Evolutionary conservation across 768 basidiomycete genomes (phyloP), one percentile per base, ranked within the genome.

Genomic region (Amanita polypyramis): DNA sequence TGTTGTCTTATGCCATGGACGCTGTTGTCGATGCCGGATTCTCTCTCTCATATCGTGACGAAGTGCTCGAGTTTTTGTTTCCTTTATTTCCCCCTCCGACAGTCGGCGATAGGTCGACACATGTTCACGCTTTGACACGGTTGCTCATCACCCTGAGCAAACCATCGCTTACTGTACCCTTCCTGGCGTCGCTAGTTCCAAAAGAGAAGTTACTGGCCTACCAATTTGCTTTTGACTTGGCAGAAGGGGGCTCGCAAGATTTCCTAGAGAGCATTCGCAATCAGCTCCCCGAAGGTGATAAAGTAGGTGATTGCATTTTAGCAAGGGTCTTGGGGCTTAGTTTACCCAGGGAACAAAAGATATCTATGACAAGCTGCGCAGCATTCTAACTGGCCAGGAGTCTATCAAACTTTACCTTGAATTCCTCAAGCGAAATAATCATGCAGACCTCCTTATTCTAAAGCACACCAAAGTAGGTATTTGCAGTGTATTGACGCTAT

Each of bases 221-320:
- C 63, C 96, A 99, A 62, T 80, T 97, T 60, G 92, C 88, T 0
- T 98, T 98, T 60, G 96, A 98, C 65, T 69, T 98, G 41, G 87
- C 85, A 11, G 95, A 97, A 65, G 90, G 93, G 30, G 95, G 91
- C 0, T 79, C 87, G 2, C 92, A 95, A 62, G 92, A 94, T 57
- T 98, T 91, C 66, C 69, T 97, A 38, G 85, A 91, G 57, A 79
- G 72, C 38, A 73, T 96, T 20, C 74, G 81, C 47, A 76, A 65
- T 41, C 75, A 77, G 21, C 66, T 91, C 9, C 89, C 85, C 19
- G 75, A 78, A 53, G 85, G 79, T 30, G 73, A 78, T 50, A 70
- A 74, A 60, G 85, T 85, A 60, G 54, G 73, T 63, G 47, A 14
- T 9, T 41, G 39, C 35, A 12, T 44, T 27, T 7, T 3, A 35